Conservation (phyloP, 768 basidiomycete genomes). For the Boletellus ananiceps region DNA sequence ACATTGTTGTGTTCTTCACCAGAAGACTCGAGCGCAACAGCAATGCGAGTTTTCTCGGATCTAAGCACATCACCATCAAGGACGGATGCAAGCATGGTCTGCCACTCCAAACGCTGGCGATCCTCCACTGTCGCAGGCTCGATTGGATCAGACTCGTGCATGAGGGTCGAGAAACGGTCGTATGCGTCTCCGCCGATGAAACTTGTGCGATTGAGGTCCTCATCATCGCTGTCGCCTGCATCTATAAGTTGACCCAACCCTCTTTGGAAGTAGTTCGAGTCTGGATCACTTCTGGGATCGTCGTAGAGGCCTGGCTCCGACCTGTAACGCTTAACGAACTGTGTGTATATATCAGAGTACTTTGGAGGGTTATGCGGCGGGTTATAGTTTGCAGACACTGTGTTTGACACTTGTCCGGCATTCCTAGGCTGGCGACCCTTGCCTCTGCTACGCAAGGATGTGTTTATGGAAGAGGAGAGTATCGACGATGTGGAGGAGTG, state of each 20-base stretch:
- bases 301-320: conserved; percentile 58
- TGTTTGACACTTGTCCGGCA: conserved; percentile 25
- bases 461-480: conserved; percentile 28
- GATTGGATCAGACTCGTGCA: conserved; percentile 58
- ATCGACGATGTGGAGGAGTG: conserved; percentile 20
- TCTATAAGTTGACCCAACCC: conserved; percentile 66
- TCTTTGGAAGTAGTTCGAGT: conserved; percentile 74
- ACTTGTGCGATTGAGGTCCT: conserved; percentile 47
- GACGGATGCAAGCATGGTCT: conserved; percentile 90
- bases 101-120: conserved; percentile 89
- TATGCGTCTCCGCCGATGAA: conserved; percentile 42
- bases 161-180: conserved; percentile 48
- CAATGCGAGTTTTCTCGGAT: conserved; percentile 91
- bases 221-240: conserved; percentile 73
- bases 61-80: conserved; percentile 91
- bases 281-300: conserved; percentile 75
- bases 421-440: conserved; percentile 30
- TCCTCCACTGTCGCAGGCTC: conserved; percentile 70
- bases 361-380: conserved; percentile 32
- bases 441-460: conserved; percentile 28
- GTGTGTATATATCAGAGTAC: conserved; percentile 67
- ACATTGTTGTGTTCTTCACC: conserved; percentile 65
- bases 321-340: conserved; percentile 74
- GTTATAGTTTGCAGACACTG: conserved; percentile 28
- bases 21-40: conserved; percentile 66